Evolutionary conservation across 2,329 filamentous ascomycete genomes (phyloP), one percentile per base, ranked within the genome.

Genomic region (Elsinoe arachidis): DNA sequence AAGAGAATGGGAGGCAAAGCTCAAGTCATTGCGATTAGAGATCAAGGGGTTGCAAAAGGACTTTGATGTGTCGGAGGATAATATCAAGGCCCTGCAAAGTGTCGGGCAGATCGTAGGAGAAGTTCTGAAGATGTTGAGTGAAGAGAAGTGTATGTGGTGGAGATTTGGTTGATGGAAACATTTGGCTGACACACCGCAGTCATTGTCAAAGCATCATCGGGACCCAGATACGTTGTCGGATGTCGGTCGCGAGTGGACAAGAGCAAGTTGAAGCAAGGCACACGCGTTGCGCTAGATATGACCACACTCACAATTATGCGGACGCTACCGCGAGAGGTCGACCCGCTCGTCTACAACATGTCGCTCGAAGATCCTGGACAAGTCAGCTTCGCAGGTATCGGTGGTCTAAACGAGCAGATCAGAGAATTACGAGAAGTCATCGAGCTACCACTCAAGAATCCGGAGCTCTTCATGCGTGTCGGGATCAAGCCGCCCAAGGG

Each of bases 301-400:
- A 99, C 93, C 54, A 99, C 93, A 17, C 87, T 99, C 65, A 99
- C 93, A 60, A 99, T 99, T 74, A 99, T 99, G 93, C 89, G 93
- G 69, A 99, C 99, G 93, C 81, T 99, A 47, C 95, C 93, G 60
- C 87, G 93, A 72, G 93, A 99, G 78, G 95, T 99, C 70, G 93
- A 99, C 70, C 93, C 93, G 17, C 80, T 99, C 64, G 93, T 99
- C 65, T 99, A 99, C 82, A 99, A 99, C 80, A 99, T 99, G 93
- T 99, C 93, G 17, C 76, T 99, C 66, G 93, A 99, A 73, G 93
- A 99, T 71, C 93, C 93, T 0, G 93, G 93, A 5, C 92, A 97
- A 73, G 87, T 99, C 73, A 96, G 89, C 78, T 99, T 99, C 74
- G 92, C 87, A 39, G 93, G 95, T 66, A 99, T 99, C 65, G 93